These are phyloP conservation scores for Teunomyces funiuensis DNA, from an alignment of 805 yeast genomes.

Conservation along the genomic window DNA sequence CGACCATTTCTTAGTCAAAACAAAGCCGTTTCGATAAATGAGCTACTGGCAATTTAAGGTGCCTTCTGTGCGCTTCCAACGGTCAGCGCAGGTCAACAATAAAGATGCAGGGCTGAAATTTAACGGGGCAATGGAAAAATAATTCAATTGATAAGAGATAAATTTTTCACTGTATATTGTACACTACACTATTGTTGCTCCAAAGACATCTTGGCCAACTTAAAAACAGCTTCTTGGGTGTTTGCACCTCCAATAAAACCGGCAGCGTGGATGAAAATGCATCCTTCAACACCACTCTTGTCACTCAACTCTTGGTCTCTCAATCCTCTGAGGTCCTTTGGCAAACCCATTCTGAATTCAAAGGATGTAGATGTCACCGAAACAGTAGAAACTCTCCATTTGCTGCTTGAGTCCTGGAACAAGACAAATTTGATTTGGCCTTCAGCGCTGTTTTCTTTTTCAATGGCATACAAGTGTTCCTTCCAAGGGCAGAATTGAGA, in stretches of 20 bases:
- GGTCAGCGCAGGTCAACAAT: no score
- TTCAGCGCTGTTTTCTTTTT: constrained; percentile 54
- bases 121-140: no score
- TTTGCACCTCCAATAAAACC: constrained; percentile 96
- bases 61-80: no score
- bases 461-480: constrained; percentile 79
- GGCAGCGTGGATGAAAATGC: constrained; percentile 92
- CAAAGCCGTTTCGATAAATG: no score
- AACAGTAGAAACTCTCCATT: constrained; percentile 91
- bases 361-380: constrained; percentile 78
- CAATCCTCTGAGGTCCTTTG: constrained; percentile 92
- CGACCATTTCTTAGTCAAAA: no score
- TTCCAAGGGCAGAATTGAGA: constrained; percentile 92
- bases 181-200: not conserved
- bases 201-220: constrained; percentile 55
- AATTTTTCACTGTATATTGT: not conserved
- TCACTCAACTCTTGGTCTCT: constrained; percentile 81
- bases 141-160: no score
- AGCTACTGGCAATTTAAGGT: no score
- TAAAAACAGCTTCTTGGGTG: constrained; percentile 72
- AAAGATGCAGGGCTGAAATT: no score
- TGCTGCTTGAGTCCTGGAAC: constrained; percentile 68
- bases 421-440: constrained; percentile 72
- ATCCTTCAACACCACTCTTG: constrained; percentile 77
- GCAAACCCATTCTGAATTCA: constrained; percentile 82